A percentile compares a stretch with the other conserved stretches of the same genome.
phyloP scores from a whole-genome alignment of 2,329 filamentous ascomycete species.

The Ophiostoma piceae region DNA sequence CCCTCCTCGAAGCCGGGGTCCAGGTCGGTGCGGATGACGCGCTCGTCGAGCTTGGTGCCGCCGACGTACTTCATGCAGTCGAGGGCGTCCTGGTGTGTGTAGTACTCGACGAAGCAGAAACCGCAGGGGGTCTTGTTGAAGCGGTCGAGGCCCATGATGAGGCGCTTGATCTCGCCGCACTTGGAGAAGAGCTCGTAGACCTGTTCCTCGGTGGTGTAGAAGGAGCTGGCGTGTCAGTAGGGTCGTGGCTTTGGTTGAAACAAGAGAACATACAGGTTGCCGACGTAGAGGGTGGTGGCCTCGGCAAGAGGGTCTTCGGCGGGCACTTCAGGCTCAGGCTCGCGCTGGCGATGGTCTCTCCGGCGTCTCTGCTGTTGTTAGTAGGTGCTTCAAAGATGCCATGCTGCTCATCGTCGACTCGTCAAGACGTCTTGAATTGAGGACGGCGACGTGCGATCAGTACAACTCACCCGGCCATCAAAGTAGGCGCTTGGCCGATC shows the following conservation, averaged over 20 bases:
- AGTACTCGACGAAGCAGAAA: conserved; percentile 99
- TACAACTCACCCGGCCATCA: conserved; percentile 62
- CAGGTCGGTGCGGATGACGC: conserved; percentile 89
- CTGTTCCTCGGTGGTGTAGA: conserved; percentile 98
- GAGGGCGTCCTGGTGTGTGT: conserved; percentile 91
- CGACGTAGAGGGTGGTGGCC: conserved; percentile 93
- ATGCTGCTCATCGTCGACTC: not conserved
- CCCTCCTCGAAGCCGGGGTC: conserved; percentile 96
- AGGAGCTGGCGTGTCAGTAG: conserved; percentile 54
- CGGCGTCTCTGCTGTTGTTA: conserved; percentile 52
- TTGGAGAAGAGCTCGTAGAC: conserved; percentile 96
- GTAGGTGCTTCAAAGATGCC: conserved; percentile 18
- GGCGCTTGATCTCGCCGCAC: conserved; percentile 95
- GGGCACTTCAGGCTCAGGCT: conserved; percentile 53
- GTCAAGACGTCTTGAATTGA: not conserved
- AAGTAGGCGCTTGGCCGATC: conserved; percentile 96
- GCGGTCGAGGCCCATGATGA: conserved; percentile 95
- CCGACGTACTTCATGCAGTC: conserved; percentile 99
- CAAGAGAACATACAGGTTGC: conserved; percentile 66
- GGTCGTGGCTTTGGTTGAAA: not conserved
- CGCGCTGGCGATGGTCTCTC: conserved; percentile 51
- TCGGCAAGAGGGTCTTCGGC: conserved; percentile 77
- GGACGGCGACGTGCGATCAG: not conserved
- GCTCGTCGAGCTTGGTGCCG: conserved; percentile 95
- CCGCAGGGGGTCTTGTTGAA: conserved; percentile 97